These are phyloP conservation scores for Cichorium intybus DNA, from an alignment of 140 eudicot species.

Conservation along the genomic window DNA sequence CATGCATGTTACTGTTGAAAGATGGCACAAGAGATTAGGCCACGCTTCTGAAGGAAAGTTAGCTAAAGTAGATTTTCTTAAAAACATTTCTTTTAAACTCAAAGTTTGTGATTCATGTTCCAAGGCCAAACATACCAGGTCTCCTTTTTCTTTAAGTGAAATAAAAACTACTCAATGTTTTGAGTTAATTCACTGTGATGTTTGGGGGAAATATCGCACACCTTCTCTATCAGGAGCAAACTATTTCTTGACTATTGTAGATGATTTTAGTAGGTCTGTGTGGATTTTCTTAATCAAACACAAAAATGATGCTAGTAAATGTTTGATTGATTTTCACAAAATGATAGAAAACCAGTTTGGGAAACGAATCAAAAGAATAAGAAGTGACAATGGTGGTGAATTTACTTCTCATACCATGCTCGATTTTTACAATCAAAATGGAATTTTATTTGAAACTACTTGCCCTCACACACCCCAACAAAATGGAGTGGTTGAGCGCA, in stretches of 20 bases:
- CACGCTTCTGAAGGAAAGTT: too few relatives aligned
- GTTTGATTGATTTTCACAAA: too few relatives aligned
- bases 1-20: too few relatives aligned
- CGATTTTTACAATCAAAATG: not conserved
- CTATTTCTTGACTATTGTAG: not conserved
- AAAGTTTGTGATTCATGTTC: not conserved
- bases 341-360: too few relatives aligned
- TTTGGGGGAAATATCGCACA: not conserved
- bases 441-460: slow-evolving; percentile 11
- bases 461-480: too few relatives aligned
- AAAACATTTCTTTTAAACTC: too few relatives aligned
- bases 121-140: not conserved
- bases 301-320: too few relatives aligned
- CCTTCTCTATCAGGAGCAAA: not conserved
- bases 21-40: too few relatives aligned
- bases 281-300: not conserved
- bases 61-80: too few relatives aligned
- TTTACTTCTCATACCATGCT: not conserved
- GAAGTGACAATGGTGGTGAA: not conserved
- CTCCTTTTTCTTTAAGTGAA: not conserved
- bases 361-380: too few relatives aligned
- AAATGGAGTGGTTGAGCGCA: too few relatives aligned
- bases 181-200: not conserved
- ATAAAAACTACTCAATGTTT: not conserved
- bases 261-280: not conserved